Evolutionary conservation across 192 early-diverging fungal species (phyloP), one percentile per base, ranked within the genome.

Genomic region (Allomyces macrogynus): DNA sequence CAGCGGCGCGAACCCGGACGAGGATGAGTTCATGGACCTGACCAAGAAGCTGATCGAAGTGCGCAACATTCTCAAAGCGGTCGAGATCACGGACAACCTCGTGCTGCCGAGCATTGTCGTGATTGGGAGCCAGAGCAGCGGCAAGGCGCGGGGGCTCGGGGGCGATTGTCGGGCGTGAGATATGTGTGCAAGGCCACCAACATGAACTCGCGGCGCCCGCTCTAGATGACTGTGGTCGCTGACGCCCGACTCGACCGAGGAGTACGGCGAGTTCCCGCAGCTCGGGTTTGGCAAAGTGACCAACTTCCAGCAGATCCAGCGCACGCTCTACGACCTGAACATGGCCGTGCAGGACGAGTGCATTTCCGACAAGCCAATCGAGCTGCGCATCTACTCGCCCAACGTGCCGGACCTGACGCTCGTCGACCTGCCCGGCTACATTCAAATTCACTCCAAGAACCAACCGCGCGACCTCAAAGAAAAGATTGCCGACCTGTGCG

Each of bases 31-130:
- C 27, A 87, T 90, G 86, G 67, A 85, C 67, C 69, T 98, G 65
- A 98, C 92, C 14, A 91, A 90, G 69, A 92, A 89, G 74, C 73
- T 98, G 57, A 91, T 98, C 23, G 93, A 98, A 72, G 86, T 98
- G 42, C 84, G 94, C 63, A 95, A 88, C 68, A 86, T 95, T 43
- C 80, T 98, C 27, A 92, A 92, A 66, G 86, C 86, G 4, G 87
- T 98, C 66, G 79, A 89, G 66, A 82, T 78, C 65, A 82, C 83
- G 61, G 79, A 80, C 60, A 84, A 86, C 11, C 78, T 96, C 60
- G 85, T 82, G 67, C 71, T 98, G 20, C 95, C 95, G 0, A 89
- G 87, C 73, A 89, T 90, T 62, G 89, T 91, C 23, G 89, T 91
- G 9, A 81, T 91, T 66, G 88, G 89, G 5, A 86, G 84, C 23